A percentile compares a stretch with the other conserved stretches of the same genome.
Evolutionary conservation across 768 basidiomycete species (phyloP).

Genomic region (Macrolepiota albuminosa): DNA sequence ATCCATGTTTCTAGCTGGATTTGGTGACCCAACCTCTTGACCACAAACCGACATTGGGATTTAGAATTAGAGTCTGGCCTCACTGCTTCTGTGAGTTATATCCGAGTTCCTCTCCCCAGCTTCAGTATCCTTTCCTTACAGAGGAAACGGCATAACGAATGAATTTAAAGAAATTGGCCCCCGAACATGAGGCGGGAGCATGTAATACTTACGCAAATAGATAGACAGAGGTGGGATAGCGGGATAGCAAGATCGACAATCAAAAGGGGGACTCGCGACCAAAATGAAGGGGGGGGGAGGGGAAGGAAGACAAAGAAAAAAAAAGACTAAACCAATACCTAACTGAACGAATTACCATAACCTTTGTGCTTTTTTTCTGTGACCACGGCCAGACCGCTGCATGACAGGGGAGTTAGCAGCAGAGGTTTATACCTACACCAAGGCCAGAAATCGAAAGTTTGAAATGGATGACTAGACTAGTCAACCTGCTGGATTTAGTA

Average conservation of each 20-base stretch:
- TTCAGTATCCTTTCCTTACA: no score
- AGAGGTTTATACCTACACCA: constrained; percentile 14
- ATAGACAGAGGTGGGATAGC: constrained; percentile 3
- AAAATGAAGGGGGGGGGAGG: background rate
- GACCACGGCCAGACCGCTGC: background rate
- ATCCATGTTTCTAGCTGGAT: no score
- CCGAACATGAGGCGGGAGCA: constrained; percentile 17
- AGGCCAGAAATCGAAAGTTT: background rate
- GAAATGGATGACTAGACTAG: background rate
- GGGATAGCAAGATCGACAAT: constrained; percentile 5
- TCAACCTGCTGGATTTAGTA: constrained; percentile 43
- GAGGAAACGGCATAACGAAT: background rate
- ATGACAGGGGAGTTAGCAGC: constrained; percentile 8
- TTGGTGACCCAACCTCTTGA: no score
- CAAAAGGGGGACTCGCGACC: background rate
- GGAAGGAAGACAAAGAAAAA: background rate
- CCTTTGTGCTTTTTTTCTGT: background rate
- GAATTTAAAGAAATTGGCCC: constrained; percentile 4
- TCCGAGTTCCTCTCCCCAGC: no score
- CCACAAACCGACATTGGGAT: no score
- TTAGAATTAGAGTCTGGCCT: no score
- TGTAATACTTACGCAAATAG: constrained; percentile 18
- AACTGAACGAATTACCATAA: constrained; percentile 5
- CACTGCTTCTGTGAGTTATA: no score
- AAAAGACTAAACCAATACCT: constrained; percentile 11